Evolutionary conservation across 192 early-diverging fungal species (phyloP), one percentile per base, ranked within the genome.

Genomic region (Chytriomyces sp.): DNA sequence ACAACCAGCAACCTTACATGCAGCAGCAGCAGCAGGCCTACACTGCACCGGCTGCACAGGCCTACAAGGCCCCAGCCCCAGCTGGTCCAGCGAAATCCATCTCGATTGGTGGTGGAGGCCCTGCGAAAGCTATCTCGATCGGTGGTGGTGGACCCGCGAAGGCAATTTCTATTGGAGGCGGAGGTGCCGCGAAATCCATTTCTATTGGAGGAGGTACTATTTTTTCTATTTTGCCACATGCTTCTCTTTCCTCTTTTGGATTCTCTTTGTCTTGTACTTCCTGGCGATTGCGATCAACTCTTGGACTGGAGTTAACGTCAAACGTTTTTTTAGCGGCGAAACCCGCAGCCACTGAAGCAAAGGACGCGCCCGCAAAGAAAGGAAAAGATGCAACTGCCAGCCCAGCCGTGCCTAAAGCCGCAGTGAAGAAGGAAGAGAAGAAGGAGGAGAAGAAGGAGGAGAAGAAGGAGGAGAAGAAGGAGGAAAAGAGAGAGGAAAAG

Each of bases 21-120:
- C 70, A 79, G 5, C 62, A 78, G 20, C 78, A 80, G 24, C 80
- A 74, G 70, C 79, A 81, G 47, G 66, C 79, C 2, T 78, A 81
- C 50, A 76, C 79, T 62, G 77, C 79, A 16, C 71, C 80, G 20
- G 16, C 10, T 16, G 75, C 79, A 77, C 79, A 77, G 64, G 67
- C 64, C 13, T 70, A 83, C 46, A 61, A 63, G 13, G 79, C 81
- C 6, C 76, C 64, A 16, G 8, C 64, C 20, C 43, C 73, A 8
- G 2, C 70, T 18, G 60, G 60, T 45, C 72, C 80, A 6, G 74
- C 73, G 1, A 82, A 83, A 46, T 63, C 80, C 44, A 73, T 78
- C 9, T 67, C 79, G n/a, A 74, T 76, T 23, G 77, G 79, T n/a
- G 78, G 72, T 35, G 77, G 80, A 35, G 70, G 67, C 44, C 72